Conservation (phyloP, 176 grass and related monocot species). For the Thalia dealbata region DNA sequence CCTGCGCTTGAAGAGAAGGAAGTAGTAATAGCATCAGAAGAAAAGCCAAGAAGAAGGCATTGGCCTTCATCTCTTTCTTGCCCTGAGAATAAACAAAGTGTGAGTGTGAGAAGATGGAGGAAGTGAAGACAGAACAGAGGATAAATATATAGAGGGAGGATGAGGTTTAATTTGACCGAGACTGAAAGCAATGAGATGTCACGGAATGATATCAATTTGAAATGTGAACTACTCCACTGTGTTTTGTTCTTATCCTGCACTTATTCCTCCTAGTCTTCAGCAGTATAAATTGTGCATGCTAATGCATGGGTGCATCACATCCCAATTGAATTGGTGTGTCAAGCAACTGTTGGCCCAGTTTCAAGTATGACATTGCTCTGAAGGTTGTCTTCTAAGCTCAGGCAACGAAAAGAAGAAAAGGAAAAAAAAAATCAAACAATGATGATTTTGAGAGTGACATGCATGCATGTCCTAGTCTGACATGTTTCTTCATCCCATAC, state of each 20-base stretch:
- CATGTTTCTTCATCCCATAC: too few relatives aligned
- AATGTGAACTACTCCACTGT: not conserved
- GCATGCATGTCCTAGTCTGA: too few relatives aligned
- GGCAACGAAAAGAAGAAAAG: too few relatives aligned
- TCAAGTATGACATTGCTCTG: not conserved
- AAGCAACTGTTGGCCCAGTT: not conserved
- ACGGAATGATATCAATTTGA: not conserved
- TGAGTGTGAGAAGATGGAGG: not conserved
- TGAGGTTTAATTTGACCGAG: not conserved
- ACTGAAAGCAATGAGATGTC: not conserved
- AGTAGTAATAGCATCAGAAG: not conserved
- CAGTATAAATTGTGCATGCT: not conserved
- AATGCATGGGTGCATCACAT: not conserved
- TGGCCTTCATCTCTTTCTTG: not conserved
- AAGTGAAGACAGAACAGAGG: not conserved
- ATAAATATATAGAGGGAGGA: not conserved
- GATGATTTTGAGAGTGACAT: too few relatives aligned
- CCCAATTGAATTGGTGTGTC: too few relatives aligned
- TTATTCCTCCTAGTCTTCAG: not conserved
- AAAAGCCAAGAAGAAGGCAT: not conserved
- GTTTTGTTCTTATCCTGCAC: not conserved
- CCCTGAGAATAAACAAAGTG: not conserved
- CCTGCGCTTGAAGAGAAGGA: not conserved
- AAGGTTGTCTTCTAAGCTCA: not conserved
- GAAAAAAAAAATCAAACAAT: too few relatives aligned